phyloP scores from a whole-genome alignment of 2,329 filamentous ascomycete genomes.

The Escovopsis weberi region DNA sequence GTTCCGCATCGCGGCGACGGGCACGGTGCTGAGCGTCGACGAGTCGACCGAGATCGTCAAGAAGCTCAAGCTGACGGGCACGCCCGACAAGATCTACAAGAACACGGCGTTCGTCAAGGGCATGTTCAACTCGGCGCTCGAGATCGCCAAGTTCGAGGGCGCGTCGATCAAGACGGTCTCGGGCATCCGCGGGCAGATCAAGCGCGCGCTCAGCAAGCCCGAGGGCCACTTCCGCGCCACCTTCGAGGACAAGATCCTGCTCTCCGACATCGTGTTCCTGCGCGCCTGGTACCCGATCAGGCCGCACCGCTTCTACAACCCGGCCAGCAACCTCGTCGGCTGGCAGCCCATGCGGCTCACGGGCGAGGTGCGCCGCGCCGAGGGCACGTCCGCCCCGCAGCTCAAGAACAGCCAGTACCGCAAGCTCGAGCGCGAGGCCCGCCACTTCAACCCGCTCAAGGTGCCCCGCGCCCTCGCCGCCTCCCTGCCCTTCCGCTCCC shows the following conservation, averaged over 20 bases:
- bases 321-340: constrained; percentile 80
- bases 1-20: constrained; percentile 88
- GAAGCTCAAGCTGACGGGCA: constrained; percentile 92
- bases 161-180: constrained; percentile 93
- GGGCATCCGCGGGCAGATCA: constrained; percentile 91
- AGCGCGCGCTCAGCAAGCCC: constrained; percentile 81
- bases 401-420: constrained; percentile 79
- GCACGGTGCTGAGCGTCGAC: constrained; percentile 85
- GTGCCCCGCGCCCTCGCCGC: constrained; percentile 71
- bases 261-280: constrained; percentile 92
- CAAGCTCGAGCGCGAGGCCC: constrained; percentile 45
- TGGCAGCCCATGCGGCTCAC: constrained; percentile 94
- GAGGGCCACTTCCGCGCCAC: constrained; percentile 94
- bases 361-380: constrained; percentile 70
- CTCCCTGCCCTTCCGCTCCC: constrained; percentile 80
- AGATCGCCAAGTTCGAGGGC: constrained; percentile 97
- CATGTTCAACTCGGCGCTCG: constrained; percentile 88
- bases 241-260: constrained; percentile 96
- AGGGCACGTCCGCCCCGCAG: constrained; percentile 62
- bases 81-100: constrained; percentile 96
- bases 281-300: constrained; percentile 95
- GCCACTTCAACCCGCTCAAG: constrained; percentile 65
- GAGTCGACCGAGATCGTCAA: constrained; percentile 97
- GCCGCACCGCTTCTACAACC: constrained; percentile 93
- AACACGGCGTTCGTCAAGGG: constrained; percentile 98